Percentiles rank a stretch among this genome's conserved stretches.
These are phyloP conservation scores for Cynanchum wilfordii DNA, from an alignment of 257 asterid species.

Conservation along the genomic window DNA sequence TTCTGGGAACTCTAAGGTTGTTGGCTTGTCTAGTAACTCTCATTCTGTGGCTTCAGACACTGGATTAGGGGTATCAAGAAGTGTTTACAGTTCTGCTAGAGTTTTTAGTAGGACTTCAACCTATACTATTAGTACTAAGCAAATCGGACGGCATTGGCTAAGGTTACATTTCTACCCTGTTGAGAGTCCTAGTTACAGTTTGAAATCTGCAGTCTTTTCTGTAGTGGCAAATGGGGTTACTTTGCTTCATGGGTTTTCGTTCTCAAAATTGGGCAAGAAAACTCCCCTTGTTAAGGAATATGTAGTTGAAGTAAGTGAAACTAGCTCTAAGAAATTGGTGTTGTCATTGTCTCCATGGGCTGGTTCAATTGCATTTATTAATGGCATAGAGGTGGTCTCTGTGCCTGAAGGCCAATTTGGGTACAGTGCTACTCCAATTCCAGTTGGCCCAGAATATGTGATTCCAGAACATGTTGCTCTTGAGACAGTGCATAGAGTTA, in stretches of 20 bases:
- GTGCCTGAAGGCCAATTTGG: conserved; percentile 25
- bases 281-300: conserved; percentile 31
- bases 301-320: conserved; percentile 27
- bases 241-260: conserved; percentile 33
- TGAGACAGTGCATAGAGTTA: conserved; percentile 29
- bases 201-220: conserved; percentile 34
- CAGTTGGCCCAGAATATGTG: conserved; percentile 19
- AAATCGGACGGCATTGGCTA: conserved; percentile 39
- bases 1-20: conserved; percentile 26
- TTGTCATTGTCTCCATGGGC: conserved; percentile 26
- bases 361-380: conserved; percentile 34
- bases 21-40: conserved; percentile 18
- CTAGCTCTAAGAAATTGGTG: conserved; percentile 16
- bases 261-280: conserved; percentile 16
- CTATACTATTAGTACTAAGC: conserved; percentile 23
- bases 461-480: conserved; percentile 18
- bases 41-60: conserved; percentile 22
- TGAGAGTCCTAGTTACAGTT: conserved; percentile 13
- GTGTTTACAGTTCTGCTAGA: conserved; percentile 31
- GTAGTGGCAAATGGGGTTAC: conserved; percentile 36
- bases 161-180: conserved; percentile 37
- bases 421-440: conserved; percentile 20
- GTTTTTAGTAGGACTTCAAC: conserved; percentile 23
- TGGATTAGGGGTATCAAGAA: conserved; percentile 2
- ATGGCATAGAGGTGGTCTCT: conserved; percentile 33